phyloP scores from a whole-genome alignment of 768 basidiomycete genomes.

The Nidula microcarpa region DNA sequence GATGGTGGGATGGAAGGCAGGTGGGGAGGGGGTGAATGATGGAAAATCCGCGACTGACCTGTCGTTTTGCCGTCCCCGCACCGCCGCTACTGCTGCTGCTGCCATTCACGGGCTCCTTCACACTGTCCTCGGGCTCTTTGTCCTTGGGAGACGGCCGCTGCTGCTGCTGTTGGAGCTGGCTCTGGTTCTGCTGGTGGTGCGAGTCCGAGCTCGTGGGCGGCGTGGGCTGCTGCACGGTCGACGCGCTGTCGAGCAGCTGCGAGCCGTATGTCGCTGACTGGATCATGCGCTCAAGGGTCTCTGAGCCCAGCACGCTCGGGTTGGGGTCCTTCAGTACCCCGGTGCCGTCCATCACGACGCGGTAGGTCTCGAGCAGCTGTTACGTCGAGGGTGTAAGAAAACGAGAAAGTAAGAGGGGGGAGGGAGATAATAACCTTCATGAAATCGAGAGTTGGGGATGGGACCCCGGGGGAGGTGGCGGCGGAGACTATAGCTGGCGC shows the following conservation, averaged over 20 bases:
- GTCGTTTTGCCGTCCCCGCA: constrained; percentile 5
- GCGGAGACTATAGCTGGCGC: constrained; percentile 1
- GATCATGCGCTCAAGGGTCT: constrained; percentile 36
- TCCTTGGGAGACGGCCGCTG: constrained; percentile 4
- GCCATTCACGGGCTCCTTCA: constrained; percentile 3
- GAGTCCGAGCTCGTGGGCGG: not conserved
- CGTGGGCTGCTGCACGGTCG: constrained; percentile 8
- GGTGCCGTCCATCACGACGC: constrained; percentile 23
- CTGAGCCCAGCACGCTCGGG: constrained; percentile 4
- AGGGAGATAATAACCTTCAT: constrained; percentile 15
- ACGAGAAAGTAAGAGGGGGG: not conserved
- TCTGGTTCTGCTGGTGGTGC: no score
- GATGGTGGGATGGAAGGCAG: not conserved
- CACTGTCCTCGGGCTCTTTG: constrained; percentile 5
- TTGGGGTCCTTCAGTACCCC: constrained; percentile 8
- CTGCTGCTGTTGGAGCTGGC: no score
- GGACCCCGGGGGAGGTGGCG: constrained; percentile 6
- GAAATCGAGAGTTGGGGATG: constrained; percentile 19
- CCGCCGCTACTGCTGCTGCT: not conserved
- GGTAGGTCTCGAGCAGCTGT: constrained; percentile 22
- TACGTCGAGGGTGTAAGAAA: not conserved
- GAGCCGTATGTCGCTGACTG: constrained; percentile 38
- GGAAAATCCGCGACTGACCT: constrained; percentile 2
- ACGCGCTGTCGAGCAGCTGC: constrained; percentile 36
- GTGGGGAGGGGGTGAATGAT: not conserved